Percentiles rank a stretch among this genome's conserved stretches.
These are phyloP conservation scores for Ananas comosus DNA, from an alignment of 176 grass and related monocot species.

Conservation along the genomic window DNA sequence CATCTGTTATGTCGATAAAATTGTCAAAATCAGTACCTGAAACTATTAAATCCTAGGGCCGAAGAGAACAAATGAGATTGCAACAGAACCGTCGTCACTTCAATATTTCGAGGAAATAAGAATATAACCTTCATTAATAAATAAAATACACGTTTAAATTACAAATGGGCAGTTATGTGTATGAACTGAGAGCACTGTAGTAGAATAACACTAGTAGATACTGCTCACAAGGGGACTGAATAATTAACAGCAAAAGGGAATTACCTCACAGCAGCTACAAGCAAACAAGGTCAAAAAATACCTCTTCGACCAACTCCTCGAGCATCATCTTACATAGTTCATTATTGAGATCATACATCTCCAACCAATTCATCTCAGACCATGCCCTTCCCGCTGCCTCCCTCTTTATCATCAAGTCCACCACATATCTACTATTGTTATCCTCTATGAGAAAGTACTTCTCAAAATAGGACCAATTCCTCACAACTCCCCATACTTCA, in stretches of 20 bases:
- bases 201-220: slow-evolving; percentile 14
- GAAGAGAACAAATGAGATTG: neutral
- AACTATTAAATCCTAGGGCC: neutral
- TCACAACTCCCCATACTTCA: slow-evolving; percentile 60
- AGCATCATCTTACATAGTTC: slow-evolving; percentile 42
- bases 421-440: slow-evolving; percentile 31
- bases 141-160: slow-evolving; percentile 21
- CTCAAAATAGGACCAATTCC: slow-evolving; percentile 61
- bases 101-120: slow-evolving; percentile 11
- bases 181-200: slow-evolving; percentile 38
- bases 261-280: slow-evolving; percentile 41
- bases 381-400: slow-evolving; percentile 36
- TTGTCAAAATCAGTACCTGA: neutral
- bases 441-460: slow-evolving; percentile 26
- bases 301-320: slow-evolving; percentile 57
- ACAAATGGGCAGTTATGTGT: slow-evolving; percentile 24
- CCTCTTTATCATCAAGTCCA: slow-evolving; percentile 63
- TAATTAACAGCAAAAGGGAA: slow-evolving; percentile 34
- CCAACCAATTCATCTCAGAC: slow-evolving; percentile 27
- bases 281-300: slow-evolving; percentile 43
- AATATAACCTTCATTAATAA: slow-evolving; percentile 6
- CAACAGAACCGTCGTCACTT: neutral
- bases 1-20: neutral
- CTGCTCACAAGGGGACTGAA: slow-evolving; percentile 24
- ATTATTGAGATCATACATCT: slow-evolving; percentile 44